Evolutionary conservation across 2,329 filamentous ascomycete genomes (phyloP).

Genomic region (Phaeosphaeriaceae sp.): DNA sequence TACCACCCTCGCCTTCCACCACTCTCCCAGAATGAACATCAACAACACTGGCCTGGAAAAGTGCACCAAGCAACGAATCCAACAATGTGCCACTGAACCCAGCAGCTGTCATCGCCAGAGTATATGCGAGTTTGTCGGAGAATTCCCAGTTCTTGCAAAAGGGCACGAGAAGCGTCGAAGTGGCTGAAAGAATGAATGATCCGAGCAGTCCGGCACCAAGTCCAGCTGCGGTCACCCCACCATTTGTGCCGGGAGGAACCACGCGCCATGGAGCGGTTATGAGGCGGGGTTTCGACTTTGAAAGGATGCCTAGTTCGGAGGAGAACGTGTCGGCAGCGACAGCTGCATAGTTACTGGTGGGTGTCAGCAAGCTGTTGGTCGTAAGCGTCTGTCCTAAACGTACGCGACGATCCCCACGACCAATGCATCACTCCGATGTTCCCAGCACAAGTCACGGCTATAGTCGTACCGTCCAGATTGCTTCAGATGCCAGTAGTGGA

Average conservation of each 20-base stretch:
- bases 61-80: slow-evolving; percentile 85
- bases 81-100: slow-evolving; percentile 82
- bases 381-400: not conserved
- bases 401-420: slow-evolving; percentile 59
- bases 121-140: slow-evolving; percentile 46
- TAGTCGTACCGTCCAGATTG: slow-evolving; percentile 41
- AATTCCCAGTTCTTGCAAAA: slow-evolving; percentile 61
- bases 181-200: slow-evolving; percentile 72
- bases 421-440: slow-evolving; percentile 47
- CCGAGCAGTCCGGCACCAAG: slow-evolving; percentile 77
- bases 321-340: slow-evolving; percentile 94
- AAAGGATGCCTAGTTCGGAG: slow-evolving; percentile 92
- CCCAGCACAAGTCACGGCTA: slow-evolving; percentile 48
- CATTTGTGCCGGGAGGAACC: slow-evolving; percentile 92
- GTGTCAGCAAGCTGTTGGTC: slow-evolving; percentile 42
- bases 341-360: slow-evolving; percentile 80
- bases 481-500: slow-evolving; percentile 57
- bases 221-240: slow-evolving; percentile 81
- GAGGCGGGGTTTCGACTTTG: slow-evolving; percentile 75
- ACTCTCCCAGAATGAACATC: slow-evolving; percentile 86
- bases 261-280: slow-evolving; percentile 82
- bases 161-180: slow-evolving; percentile 72
- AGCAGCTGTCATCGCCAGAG: slow-evolving; percentile 68
- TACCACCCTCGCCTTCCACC: slow-evolving; percentile 82
- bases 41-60: slow-evolving; percentile 84